Conservation (phyloP, 169 alveolate genomes). For the Pseudocohnilembus persalinus region DNA sequence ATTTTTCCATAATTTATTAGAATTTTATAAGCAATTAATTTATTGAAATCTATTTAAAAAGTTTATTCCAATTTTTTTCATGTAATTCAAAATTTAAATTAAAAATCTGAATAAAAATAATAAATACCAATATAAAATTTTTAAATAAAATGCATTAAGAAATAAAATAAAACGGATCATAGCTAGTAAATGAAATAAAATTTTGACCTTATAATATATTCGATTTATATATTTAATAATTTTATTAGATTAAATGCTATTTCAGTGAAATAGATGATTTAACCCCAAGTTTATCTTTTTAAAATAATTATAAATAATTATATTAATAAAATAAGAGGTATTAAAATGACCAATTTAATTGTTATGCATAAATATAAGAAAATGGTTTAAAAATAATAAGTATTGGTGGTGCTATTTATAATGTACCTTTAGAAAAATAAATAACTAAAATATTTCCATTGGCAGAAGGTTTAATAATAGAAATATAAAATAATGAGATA, state of each 20-base stretch:
- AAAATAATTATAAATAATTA: neutral
- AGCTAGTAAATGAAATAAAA: neutral
- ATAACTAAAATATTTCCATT: neutral
- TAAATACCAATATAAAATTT: no score
- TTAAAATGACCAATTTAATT: slow-evolving; percentile 1
- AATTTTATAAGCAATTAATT: no score
- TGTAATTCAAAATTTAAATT: no score
- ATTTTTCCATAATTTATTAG: neutral
- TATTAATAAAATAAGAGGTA: neutral
- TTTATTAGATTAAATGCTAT: slow-evolving; percentile 7
- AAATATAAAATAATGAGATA: neutral
- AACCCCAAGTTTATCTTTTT: slow-evolving; percentile 3
- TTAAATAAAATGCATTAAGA: neutral
- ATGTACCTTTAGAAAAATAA: slow-evolving; percentile 21
- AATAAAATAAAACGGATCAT: no score
- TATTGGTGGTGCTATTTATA: slow-evolving; percentile 14
- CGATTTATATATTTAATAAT: no score
- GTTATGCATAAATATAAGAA: slow-evolving; percentile 10
- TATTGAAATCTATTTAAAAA: no score
- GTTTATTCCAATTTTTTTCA: no score
- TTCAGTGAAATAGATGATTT: slow-evolving; percentile 24
- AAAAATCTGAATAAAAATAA: no score
- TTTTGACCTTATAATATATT: no score
- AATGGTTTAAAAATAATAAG: slow-evolving; percentile 19
- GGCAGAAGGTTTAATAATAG: slow-evolving; percentile 24